phyloP scores from a whole-genome alignment of 2,329 filamentous ascomycete genomes.

The Periglandula ipomoeae region DNA sequence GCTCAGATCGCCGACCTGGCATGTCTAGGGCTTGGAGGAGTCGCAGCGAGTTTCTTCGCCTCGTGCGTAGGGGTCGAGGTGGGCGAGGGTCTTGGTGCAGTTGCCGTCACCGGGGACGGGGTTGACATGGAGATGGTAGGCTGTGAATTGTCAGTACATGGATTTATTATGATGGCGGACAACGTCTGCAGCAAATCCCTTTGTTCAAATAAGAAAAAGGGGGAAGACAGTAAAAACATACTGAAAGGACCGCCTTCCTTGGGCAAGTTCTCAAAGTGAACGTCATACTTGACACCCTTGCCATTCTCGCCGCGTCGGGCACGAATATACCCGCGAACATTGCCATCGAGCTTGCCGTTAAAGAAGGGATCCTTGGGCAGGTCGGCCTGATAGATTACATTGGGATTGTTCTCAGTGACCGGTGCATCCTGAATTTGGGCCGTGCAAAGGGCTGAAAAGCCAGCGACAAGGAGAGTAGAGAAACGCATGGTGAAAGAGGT shows the following conservation, averaged over 20 bases:
- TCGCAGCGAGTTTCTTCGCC: slow-evolving; percentile 56
- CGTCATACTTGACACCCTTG: slow-evolving; percentile 44
- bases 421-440: slow-evolving; percentile 35
- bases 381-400: slow-evolving; percentile 43
- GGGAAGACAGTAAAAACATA: slow-evolving; percentile 25
- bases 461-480: not conserved
- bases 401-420: slow-evolving; percentile 45
- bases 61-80: slow-evolving; percentile 62
- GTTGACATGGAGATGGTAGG: slow-evolving; percentile 62
- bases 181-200: no score
- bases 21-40: slow-evolving; percentile 45
- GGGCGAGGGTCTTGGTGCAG: slow-evolving; percentile 57
- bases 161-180: no score
- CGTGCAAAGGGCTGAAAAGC: slow-evolving; percentile 12
- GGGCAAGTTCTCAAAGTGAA: slow-evolving; percentile 51
- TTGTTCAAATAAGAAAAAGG: no score
- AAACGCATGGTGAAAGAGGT: slow-evolving; percentile 3
- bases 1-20: slow-evolving; percentile 67
- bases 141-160: slow-evolving; percentile 25
- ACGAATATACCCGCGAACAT: slow-evolving; percentile 41
- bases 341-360: slow-evolving; percentile 33
- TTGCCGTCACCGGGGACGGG: slow-evolving; percentile 59
- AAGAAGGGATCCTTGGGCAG: slow-evolving; percentile 47
- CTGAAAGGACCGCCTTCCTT: slow-evolving; percentile 48
- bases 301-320: slow-evolving; percentile 37